Evolutionary conservation across 2,329 filamentous ascomycete genomes (phyloP).

Genomic region (Colletotrichum nymphaeae): DNA sequence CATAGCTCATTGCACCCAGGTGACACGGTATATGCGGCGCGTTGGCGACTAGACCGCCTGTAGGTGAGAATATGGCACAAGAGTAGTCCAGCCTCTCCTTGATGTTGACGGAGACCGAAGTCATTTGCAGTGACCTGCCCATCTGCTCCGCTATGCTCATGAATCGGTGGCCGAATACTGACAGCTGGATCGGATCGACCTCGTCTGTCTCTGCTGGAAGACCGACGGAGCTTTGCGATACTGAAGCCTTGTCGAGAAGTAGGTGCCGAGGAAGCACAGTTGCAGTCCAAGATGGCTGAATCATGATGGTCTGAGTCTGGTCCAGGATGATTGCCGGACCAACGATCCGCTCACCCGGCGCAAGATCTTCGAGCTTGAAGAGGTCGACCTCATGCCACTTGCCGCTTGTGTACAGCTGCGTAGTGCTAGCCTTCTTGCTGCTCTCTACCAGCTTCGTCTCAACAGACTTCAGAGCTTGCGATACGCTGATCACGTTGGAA

Average conservation of each 20-base stretch:
- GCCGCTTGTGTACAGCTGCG: no score
- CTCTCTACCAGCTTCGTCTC: no score
- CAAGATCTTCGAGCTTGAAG: no score
- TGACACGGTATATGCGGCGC: conserved; percentile 84
- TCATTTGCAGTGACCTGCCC: conserved; percentile 75
- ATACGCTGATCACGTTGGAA: not conserved
- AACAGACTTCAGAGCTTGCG: no score
- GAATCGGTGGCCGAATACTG: not conserved
- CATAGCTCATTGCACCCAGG: conserved; percentile 86
- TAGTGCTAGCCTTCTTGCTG: no score
- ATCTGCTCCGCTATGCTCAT: not conserved
- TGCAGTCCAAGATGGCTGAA: not conserved
- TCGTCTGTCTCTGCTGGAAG: not conserved
- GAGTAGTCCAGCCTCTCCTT: conserved; percentile 69
- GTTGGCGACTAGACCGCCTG: conserved; percentile 81
- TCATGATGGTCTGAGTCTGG: no score
- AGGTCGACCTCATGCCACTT: no score
- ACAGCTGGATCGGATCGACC: not conserved
- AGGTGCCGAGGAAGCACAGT: not conserved
- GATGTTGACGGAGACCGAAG: not conserved
- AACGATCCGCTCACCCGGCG: no score
- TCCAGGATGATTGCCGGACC: no score
- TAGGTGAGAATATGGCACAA: conserved; percentile 81
- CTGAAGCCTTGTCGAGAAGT: not conserved
- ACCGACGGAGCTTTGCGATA: not conserved